Evolutionary conservation across 1,139 yeast genomes (phyloP).

Genomic region (Suhomyces bribrorum): DNA sequence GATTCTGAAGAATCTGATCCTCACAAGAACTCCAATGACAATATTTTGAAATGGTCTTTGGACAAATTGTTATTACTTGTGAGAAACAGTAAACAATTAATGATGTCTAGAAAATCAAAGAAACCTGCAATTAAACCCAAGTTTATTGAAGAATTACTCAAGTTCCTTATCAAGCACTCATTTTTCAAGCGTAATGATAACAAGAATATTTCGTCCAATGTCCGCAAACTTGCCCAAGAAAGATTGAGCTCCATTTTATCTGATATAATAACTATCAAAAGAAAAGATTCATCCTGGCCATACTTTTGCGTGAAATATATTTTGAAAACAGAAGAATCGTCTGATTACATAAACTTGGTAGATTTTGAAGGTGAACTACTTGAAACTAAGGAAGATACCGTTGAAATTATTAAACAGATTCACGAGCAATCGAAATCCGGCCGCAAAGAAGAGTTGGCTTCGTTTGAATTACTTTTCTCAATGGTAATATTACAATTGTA

Average conservation of each 20-base stretch:
- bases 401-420: slow-evolving; percentile 50
- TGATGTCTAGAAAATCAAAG: slow-evolving; percentile 12
- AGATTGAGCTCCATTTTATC: slow-evolving; percentile 65
- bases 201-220: slow-evolving; percentile 27
- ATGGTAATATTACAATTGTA: slow-evolving; percentile 78
- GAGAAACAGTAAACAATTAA: slow-evolving; percentile 45
- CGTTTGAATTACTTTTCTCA: slow-evolving; percentile 74
- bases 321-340: slow-evolving; percentile 25
- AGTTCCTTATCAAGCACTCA: slow-evolving; percentile 53
- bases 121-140: slow-evolving; percentile 21
- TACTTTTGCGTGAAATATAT: slow-evolving; percentile 38
- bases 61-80: slow-evolving; percentile 65
- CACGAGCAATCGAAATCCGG: slow-evolving; percentile 23
- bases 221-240: slow-evolving; percentile 52
- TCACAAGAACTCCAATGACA: slow-evolving; percentile 37
- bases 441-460: slow-evolving; percentile 28
- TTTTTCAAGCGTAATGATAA: slow-evolving; percentile 45
- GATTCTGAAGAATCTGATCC: slow-evolving; percentile 14
- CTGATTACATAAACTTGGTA: slow-evolving; percentile 33
- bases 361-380: slow-evolving; percentile 58
- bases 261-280: slow-evolving; percentile 51
- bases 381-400: slow-evolving; percentile 51
- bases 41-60: slow-evolving; percentile 62
- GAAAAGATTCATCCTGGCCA: slow-evolving; percentile 60
- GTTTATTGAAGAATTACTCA: slow-evolving; percentile 52